Conservation (phyloP, 306 rosid species). For the Styphnolobium japonicum region DNA sequence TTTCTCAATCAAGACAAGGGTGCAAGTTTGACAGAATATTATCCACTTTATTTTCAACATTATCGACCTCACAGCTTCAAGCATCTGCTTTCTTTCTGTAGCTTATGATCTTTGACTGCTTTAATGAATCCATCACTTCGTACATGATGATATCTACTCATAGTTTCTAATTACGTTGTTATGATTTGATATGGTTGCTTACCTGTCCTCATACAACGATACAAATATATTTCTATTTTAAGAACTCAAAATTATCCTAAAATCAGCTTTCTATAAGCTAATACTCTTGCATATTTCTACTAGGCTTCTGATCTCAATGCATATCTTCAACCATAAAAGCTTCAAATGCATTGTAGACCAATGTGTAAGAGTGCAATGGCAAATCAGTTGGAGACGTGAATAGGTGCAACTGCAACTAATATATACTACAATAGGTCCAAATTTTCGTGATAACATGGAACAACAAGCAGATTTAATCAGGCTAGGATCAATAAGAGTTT, state of each 20-base stretch:
- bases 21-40: not conserved
- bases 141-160: not conserved
- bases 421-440: not conserved
- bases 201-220: too few species aligned
- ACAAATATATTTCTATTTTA: too few species aligned
- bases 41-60: not conserved
- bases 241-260: too few species aligned
- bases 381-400: not conserved
- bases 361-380: not conserved
- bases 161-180: not conserved
- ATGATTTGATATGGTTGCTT: not conserved
- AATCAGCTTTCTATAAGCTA: too few species aligned
- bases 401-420: not conserved
- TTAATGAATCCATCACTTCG: not conserved
- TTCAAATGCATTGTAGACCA: not conserved
- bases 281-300: not conserved
- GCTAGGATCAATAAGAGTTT: not conserved
- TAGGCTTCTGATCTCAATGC: not conserved
- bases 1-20: not conserved
- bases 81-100: not conserved
- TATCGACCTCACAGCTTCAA: not conserved
- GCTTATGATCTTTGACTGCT: not conserved
- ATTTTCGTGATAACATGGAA: not conserved
- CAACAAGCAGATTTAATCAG: not conserved
- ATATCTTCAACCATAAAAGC: not conserved